Evolutionary conservation across 371 early-diverging fungal species (phyloP), one percentile per base, ranked within the genome.

Genomic region (Circinella umbellata): DNA sequence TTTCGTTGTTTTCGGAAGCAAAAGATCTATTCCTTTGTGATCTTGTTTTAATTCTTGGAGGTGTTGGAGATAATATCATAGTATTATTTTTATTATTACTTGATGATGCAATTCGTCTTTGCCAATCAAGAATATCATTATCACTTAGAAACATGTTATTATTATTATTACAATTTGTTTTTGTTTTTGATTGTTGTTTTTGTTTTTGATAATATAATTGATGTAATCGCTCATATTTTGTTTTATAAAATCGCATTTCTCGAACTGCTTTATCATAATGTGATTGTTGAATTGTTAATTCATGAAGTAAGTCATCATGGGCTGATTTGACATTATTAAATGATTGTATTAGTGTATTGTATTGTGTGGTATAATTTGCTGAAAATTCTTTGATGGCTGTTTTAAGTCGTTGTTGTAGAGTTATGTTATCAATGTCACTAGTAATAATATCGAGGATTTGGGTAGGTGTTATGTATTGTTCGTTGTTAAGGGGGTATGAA

Each of bases 251-350:
- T 18, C 63, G 54, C 61, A 54, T 59, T 55, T 69, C 71, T 8
- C 71, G 68, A 46, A 71, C 49, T n/a, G 69, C 71, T 51, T 75
- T 75, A 18, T 69, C 38, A 35, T 75, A 71, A 7, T 53, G 66
- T 15, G 17, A 14, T 7, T 18, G 36, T 46, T 61, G 60, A 27
- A 49, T 5, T 14, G 34, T 42, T 11, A 65, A 18, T 15, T 39
- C 42, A 42, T 61, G 49, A 42, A 66, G 27, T 46, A 71, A 46
- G 3, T 36, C 35, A n/a, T 17, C 5, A n/a, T 34, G 53, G 18
- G 51, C 27, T 27, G 36, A 8, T 49, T 64, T 42, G 3, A 60
- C 36, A 3, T 35, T 48, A 17, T 63, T 39, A 15, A 63, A 36
- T 35, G 27, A 4, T 1, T 57, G 36, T 18, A 42, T 20, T 4